A percentile compares a stretch with the other conserved stretches of the same genome.
phyloP scores from a whole-genome alignment of 1,284 basidiomycete species.

The Tetrapyrgos nigripes region DNA sequence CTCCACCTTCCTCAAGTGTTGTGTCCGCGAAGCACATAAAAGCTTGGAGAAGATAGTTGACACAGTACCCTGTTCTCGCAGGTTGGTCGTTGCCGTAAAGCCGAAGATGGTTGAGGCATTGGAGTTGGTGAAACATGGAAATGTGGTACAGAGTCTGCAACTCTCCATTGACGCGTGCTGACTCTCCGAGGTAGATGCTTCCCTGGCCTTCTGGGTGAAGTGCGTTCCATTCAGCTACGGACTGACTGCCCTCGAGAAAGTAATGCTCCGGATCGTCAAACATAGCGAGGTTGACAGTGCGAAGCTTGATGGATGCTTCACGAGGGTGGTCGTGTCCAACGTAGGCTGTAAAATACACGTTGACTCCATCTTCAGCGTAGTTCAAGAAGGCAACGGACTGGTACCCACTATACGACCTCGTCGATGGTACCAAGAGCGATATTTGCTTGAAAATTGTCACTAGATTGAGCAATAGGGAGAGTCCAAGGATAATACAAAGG shows the following conservation, averaged over 20 bases:
- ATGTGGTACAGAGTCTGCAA: neutral
- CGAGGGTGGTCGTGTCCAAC: conserved; percentile 15
- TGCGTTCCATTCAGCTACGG: conserved; percentile 14
- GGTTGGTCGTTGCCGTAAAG: too few relatives aligned
- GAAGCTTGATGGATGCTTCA: conserved; percentile 17
- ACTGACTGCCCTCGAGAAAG: conserved; percentile 6
- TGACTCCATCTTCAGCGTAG: neutral
- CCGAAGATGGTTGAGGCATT: too few relatives aligned
- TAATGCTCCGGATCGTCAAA: conserved; percentile 19
- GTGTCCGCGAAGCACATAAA: too few relatives aligned
- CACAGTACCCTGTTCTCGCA: too few relatives aligned
- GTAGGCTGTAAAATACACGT: conserved; percentile 16
- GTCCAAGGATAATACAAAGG: neutral
- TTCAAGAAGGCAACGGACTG: neutral
- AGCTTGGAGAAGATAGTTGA: too few relatives aligned
- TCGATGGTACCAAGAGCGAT: neutral
- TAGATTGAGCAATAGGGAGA: neutral
- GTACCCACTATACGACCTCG: neutral
- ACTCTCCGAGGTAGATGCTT: conserved; percentile 15
- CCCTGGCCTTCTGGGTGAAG: conserved; percentile 15
- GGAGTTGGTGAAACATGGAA: neutral
- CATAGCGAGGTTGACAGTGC: conserved; percentile 17
- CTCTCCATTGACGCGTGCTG: neutral
- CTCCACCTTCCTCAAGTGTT: too few relatives aligned
- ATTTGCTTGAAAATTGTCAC: neutral